Percentiles rank a stretch among this genome's conserved stretches.
Conservation (phyloP, 2,329 filamentous ascomycete genomes). For the Neophaeococcomyces mojaviensis region DNA sequence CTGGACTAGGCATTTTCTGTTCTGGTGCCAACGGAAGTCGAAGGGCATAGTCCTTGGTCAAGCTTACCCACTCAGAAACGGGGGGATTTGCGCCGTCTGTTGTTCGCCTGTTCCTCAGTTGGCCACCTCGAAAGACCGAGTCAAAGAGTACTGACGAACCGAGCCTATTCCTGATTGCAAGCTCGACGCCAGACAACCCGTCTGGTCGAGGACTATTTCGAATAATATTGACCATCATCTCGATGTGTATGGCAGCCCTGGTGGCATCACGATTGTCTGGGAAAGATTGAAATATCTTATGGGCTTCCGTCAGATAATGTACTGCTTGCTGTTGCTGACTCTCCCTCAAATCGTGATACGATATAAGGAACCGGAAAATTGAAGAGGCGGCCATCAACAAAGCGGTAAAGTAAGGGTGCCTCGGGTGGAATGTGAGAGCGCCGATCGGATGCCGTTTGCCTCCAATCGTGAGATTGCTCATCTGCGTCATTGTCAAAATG, state of each 20-base stretch:
- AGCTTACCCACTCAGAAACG: no score
- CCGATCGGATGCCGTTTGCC: neutral
- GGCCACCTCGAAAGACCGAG: no score
- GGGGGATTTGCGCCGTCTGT: no score
- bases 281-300: conserved; percentile 1
- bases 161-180: no score
- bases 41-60: no score
- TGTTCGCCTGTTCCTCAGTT: no score
- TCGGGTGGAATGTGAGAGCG: conserved; percentile 7
- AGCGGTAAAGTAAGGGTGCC: conserved; percentile 1
- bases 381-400: neutral
- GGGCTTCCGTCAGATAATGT: conserved; percentile 5
- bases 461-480: neutral
- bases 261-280: neutral
- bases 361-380: neutral
- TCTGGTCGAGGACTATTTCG: conserved; percentile 31
- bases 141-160: no score
- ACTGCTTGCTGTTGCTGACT: neutral
- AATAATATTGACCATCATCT: conserved; percentile 30
- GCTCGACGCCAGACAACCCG: no score
- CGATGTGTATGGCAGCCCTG: conserved; percentile 1
- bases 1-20: no score
- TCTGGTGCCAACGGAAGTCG: no score
- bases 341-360: neutral
- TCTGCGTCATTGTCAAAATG: neutral